Base-by-base conservation (phyloP, 164 flowering plant species). In the Pachysandra terminalis region DNA sequence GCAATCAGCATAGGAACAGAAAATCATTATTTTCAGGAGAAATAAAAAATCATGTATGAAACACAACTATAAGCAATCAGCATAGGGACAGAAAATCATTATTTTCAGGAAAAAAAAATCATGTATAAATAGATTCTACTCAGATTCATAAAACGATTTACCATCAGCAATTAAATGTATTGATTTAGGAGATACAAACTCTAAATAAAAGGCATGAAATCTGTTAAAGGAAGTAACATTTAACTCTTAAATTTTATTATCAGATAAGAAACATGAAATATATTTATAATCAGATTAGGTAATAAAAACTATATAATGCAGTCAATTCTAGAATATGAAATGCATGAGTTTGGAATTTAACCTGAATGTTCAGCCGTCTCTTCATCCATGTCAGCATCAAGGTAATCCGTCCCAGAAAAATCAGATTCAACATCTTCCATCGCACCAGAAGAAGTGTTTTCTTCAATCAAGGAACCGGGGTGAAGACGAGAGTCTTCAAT, bases 361-460 rank as follows among this genome's bases (percentile, higher is more conserved):
- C 98, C 98, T 87, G 96, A 81, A 67, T 81, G 65, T 35, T 59
- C 64, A 65, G 76, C 59, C 68, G 74, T 71, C 48, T 78, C 89
- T 60, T 82, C 83, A 71, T 86, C 87, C 45, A 78, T 74, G 68
- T 85, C 90, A 22, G 78, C 76, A 52, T 85, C 78, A 59, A 78
- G 65, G 63, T 72, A 83, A 69, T 84, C 90, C 64, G 83, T 80
- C 72, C 74, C 86, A 53, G 91, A 88, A 68, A 83, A 84, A 78
- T 84, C 97, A 53, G 97, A 86, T 71, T 81, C 88, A 60, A 68
- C 77, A 60, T 80, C 87, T 66, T 87, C 87, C 32, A 79, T 78
- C 67, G 79, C 80, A 56, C 80, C 90, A 67, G 82, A 80, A 65
- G 78, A 63, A 53, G 68, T 61, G 67, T 68, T 70, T 45, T 81